Conservation (phyloP, 169 alveolate genomes). For the Prorocentrum cordatum region DNA sequence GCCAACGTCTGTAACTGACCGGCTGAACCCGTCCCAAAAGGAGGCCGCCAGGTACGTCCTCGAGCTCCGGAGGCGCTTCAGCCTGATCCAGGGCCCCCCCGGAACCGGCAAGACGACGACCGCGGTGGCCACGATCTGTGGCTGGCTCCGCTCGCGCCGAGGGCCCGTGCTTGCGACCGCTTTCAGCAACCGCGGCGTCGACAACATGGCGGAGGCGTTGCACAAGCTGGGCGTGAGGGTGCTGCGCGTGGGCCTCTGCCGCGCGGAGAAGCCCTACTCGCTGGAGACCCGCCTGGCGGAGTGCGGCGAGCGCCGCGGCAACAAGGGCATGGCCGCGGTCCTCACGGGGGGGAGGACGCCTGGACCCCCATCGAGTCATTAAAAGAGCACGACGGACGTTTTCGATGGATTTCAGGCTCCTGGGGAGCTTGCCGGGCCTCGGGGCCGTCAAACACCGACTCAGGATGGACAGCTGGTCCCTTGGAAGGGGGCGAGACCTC, state of each 20-base stretch:
- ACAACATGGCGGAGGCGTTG: slow-evolving; percentile 50
- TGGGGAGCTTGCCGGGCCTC: too few species aligned
- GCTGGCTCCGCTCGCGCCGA: slow-evolving; percentile 36
- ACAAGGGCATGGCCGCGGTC: slow-evolving; percentile 64
- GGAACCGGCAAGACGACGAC: slow-evolving; percentile 66
- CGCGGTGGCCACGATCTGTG: slow-evolving; percentile 50
- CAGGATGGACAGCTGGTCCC: too few species aligned
- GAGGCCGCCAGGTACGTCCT: not conserved
- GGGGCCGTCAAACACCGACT: too few species aligned
- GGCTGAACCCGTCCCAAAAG: not conserved
- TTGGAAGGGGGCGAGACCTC: too few species aligned
- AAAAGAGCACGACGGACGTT: too few species aligned
- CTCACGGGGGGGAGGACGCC: too few species aligned
- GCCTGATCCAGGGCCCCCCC: slow-evolving; percentile 57
- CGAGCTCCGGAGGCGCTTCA: slow-evolving; percentile 9
- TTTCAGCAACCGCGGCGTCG: slow-evolving; percentile 61
- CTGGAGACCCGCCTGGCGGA: slow-evolving; percentile 46
- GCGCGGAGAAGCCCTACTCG: slow-evolving; percentile 42
- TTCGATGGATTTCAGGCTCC: too few species aligned
- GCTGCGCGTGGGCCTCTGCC: slow-evolving; percentile 55
- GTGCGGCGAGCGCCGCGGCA: slow-evolving; percentile 16
- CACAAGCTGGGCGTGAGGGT: slow-evolving; percentile 29
- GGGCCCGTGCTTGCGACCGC: slow-evolving; percentile 63
- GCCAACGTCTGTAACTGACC: slow-evolving; percentile 10
- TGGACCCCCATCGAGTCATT: too few species aligned